Base-by-base conservation (phyloP, 129 eudicot species). In the Flaveria robusta region DNA sequence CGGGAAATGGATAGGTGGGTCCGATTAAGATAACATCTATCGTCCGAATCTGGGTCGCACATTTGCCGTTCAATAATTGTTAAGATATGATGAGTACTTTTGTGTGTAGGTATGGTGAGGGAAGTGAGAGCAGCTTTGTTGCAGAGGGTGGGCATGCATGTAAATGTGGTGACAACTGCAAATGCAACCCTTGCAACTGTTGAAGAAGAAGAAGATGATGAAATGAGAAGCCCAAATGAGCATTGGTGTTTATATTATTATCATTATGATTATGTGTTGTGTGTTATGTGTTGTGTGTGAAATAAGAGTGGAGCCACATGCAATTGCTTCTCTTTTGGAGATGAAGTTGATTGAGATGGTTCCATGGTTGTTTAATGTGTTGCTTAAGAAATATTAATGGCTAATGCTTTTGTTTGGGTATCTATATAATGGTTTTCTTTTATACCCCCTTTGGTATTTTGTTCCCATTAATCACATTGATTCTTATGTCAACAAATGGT, bases 141-240 rank as follows among this genome's bases (percentile, higher is more conserved):
- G 82, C 89, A 5, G 85, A 85, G 23, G 86, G 88, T 70, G 87
- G 85, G 52, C 59, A 80, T 70, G 77, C 54, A 19, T 88, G 92
- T 86, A 85, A 83, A 77, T 87, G 92, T 66, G 89, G 92, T 20
- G 60, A 80, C 75, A 85, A 77, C 89, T 87, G 92, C 91, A 78
- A 74, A 39, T 89, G 96, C 72, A 76, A 87, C 77, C 88, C 89
- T 26, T 89, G 96, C 82, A 87, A 82, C 70, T 89, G 91, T 62
- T 88, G 66, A 88, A 5, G 55, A 60, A 3, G 12, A 64, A 47
- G 71, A 60, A 3, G 12, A 64, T 34, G 71, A 15, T 74, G 15
- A 59, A 66, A 65, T 54, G 31, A 39, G 26, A 49, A 39, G 24
- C 62, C 51, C 29, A 39, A 81, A 39, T 37, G 43, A 71, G 69